These are phyloP conservation scores for Astrothelium macrocarpum DNA, from an alignment of 495 filamentous ascomycete genomes.

Conservation along the genomic window DNA sequence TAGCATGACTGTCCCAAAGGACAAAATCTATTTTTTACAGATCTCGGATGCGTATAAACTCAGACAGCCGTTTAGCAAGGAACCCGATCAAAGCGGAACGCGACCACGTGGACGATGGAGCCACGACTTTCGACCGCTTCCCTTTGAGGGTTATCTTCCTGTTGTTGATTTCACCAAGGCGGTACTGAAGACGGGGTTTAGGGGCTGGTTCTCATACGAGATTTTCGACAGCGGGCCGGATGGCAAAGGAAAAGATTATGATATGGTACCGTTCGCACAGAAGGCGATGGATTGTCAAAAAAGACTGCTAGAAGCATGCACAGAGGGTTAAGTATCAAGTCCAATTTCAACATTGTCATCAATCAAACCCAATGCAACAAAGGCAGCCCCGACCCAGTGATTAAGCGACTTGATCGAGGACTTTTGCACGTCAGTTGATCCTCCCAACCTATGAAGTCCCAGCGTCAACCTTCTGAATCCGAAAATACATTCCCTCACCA, in stretches of 20 bases:
- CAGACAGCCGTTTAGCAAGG: slow-evolving; percentile 39
- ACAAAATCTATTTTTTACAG: slow-evolving; percentile 70
- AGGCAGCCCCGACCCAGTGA: no score
- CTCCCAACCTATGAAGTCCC: background rate
- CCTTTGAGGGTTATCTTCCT: slow-evolving; percentile 63
- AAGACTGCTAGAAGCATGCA: slow-evolving; percentile 43
- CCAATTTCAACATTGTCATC: background rate
- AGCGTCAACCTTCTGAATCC: background rate
- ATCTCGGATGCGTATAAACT: slow-evolving; percentile 70
- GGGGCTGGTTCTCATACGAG: slow-evolving; percentile 66
- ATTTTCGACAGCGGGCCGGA: slow-evolving; percentile 60
- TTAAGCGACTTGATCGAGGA: no score
- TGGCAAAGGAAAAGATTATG: slow-evolving; percentile 48
- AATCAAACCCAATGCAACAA: no score
- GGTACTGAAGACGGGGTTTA: slow-evolving; percentile 60
- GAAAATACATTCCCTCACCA: background rate
- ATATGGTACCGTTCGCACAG: slow-evolving; percentile 49
- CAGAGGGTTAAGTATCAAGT: slow-evolving; percentile 9
- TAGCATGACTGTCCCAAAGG: slow-evolving; percentile 45
- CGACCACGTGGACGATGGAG: slow-evolving; percentile 61
- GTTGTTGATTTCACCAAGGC: slow-evolving; percentile 55
- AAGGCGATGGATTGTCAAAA: slow-evolving; percentile 49
- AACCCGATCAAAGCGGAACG: slow-evolving; percentile 38
- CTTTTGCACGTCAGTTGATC: background rate
- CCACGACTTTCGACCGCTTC: slow-evolving; percentile 58